Conservation (phyloP, 176 grass and related monocot genomes). For the Puya raimondii region DNA sequence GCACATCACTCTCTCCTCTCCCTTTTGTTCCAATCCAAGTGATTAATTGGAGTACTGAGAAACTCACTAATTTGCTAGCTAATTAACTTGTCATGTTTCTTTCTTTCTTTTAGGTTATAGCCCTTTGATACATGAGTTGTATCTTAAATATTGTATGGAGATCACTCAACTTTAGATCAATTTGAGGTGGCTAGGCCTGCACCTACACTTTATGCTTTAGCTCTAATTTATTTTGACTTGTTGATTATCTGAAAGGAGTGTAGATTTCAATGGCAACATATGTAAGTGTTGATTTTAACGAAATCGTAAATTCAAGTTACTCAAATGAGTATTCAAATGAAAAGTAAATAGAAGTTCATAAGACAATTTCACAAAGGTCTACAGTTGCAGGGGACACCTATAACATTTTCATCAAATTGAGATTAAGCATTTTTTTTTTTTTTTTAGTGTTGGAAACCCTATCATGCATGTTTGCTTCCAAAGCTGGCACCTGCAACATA, state of each 20-base stretch:
- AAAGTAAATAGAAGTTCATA: not conserved
- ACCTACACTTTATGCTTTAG: too few species aligned
- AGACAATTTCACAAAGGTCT: not conserved
- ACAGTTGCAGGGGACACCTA: not conserved
- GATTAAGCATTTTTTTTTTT: constrained; percentile 10
- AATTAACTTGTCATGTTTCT: too few species aligned
- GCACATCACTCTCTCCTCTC: constrained; percentile 2
- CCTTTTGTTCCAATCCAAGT: not conserved
- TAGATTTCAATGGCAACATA: too few species aligned
- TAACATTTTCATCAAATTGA: constrained; percentile 2
- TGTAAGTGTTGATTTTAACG: too few species aligned
- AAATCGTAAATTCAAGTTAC: too few species aligned
- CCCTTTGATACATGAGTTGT: constrained; percentile 14
- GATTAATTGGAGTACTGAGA: too few species aligned
- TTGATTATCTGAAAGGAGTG: too few species aligned
- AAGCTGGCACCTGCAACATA: constrained; percentile 17
- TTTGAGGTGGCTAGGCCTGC: too few species aligned
- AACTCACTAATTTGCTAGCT: not conserved
- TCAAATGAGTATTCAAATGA: too few species aligned
- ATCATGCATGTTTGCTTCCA: constrained; percentile 29
- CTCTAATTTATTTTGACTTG: too few species aligned
- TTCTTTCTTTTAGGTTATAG: not conserved
- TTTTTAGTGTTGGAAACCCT: constrained; percentile 8
- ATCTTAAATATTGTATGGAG: not conserved
- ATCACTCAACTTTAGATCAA: too few species aligned